Base-by-base conservation (phyloP, 2,329 filamentous ascomycete genomes). In the Colletotrichum tamarilloi region DNA sequence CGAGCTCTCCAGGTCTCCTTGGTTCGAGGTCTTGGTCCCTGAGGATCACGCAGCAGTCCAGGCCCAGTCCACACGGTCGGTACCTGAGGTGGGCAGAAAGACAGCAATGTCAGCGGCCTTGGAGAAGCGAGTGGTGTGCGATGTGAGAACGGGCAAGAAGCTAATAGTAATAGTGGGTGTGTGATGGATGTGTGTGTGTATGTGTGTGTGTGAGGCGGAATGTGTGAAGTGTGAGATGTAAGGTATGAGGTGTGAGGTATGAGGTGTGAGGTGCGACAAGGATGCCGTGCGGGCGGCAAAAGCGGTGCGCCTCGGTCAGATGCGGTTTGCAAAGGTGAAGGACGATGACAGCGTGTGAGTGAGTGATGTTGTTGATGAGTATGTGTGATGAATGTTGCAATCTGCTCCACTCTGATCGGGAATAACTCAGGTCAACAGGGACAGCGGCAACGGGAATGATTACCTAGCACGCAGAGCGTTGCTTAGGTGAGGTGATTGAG, bases 31-130 rank as follows among this genome's bases (percentile, higher is more conserved):
- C 16, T 42, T 42, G 38, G 57, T 60, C 57, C 56, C 26, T 32
- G 14, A 19, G 53, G n/a, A 3, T 11, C 24, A 24, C 24, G 59
- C 24, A 28, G 46, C 24, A 68, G 69, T 68, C 69, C n/a, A 63
- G 69, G 68, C 69, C 69, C 69, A 72, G 65, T 72, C 69, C 65
- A 63, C 57, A 32, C 64, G n/a, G 64, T 63, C 69, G 65, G 65
- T 68, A 63, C 63, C 68, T 68, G 68, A 53, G 49, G 46, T 19
- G 30, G 38, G 14, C 58, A 57, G 35, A 24, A 46, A 62, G 66
- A 55, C 32, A 62, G 63, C 68, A 49, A 26, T 67, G 46, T 24
- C 12, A 49, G 59, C 68, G 59, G 19, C 60, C 60, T 65, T 26
- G 59, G 42, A 28, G 28, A n/a, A 22, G 42, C 42, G 19, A 49